Base-by-base conservation (phyloP, 192 early-diverging fungal species). In the Diversispora epigaea region DNA sequence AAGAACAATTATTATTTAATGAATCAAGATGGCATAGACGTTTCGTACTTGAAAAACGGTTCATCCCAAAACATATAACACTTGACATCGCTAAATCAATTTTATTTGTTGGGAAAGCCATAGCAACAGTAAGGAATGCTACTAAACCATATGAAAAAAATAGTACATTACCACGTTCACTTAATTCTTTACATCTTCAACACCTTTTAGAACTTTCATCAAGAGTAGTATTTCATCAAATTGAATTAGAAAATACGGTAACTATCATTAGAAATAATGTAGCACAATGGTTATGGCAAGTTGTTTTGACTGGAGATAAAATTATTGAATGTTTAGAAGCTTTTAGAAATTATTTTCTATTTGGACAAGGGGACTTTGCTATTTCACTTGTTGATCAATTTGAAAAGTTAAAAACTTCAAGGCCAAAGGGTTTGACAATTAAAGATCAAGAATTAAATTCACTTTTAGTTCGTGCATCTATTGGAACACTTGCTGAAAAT, bases 81-180 rank as follows among this genome's bases (percentile, higher is more conserved):
- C 46, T 44, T 0, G 44, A 67, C 0, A 49, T 90, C n/a, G 89
- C 86, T 3, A 76, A 90, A 43, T 84, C 83, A 17, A 86, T 93
- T 73, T 76, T 91, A 17, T 93, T 91, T 80, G 82, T 90, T 44
- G 91, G 91, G 4, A 90, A 88, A 77, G 86, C 89, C 0, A 81
- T 91, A 39, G 81, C 83, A 1, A 91, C 86, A 7, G 86, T 87
- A 8, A 72, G 62, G 17, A 58, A 86, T 70, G 77, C 81, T 57
- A 63, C 6, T 57, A 56, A 46, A 70, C 77, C 49, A 73, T 75
- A 69, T 66, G 76, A 66, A 58, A 63, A n/a, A 57, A 64, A 70
- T 74, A 81, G 56, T 45, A 77, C 50, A 9, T 72, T 50, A 40
- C 72, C 66, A 63, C 77, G 39, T 25, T 68, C 69, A 58, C 66